phyloP scores from a whole-genome alignment of 1,284 basidiomycete species.

The Melampsora americana region DNA sequence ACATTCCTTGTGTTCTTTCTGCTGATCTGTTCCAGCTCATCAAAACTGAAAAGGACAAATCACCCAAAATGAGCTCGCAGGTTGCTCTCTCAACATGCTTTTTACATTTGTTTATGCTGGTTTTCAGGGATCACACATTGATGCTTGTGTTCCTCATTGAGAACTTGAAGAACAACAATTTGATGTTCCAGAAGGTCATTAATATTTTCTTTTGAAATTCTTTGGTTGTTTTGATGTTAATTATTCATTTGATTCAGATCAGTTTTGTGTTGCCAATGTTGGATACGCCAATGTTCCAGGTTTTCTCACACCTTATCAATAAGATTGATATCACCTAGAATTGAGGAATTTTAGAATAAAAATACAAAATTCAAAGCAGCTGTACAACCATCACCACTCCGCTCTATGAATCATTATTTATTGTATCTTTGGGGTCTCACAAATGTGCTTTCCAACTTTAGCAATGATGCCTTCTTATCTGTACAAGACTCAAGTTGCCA shows the following conservation, averaged over 20 bases:
- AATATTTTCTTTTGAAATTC: too few species aligned
- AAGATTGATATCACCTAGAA: background rate
- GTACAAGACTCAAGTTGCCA: background rate
- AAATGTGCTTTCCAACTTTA: background rate
- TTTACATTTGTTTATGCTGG: constrained; percentile 54
- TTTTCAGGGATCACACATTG: constrained; percentile 56
- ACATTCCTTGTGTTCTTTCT: constrained; percentile 49
- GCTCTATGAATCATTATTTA: background rate
- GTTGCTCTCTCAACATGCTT: constrained; percentile 50
- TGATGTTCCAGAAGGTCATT: constrained; percentile 9
- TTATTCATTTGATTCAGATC: background rate
- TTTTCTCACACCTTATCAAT: background rate
- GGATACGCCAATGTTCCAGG: background rate
- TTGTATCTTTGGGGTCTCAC: background rate
- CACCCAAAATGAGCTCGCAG: constrained; percentile 53
- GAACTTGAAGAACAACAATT: constrained; percentile 46
- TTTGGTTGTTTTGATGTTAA: too few species aligned
- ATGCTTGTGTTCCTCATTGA: constrained; percentile 50
- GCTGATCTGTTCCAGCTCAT: constrained; percentile 46
- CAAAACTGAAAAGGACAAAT: constrained; percentile 51
- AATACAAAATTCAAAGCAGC: background rate
- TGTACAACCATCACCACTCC: background rate
- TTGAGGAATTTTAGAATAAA: background rate
- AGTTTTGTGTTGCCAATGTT: background rate
- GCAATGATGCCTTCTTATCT: background rate